Conservation (phyloP, 257 asterid genomes). For the Solanum chmielewskii region DNA sequence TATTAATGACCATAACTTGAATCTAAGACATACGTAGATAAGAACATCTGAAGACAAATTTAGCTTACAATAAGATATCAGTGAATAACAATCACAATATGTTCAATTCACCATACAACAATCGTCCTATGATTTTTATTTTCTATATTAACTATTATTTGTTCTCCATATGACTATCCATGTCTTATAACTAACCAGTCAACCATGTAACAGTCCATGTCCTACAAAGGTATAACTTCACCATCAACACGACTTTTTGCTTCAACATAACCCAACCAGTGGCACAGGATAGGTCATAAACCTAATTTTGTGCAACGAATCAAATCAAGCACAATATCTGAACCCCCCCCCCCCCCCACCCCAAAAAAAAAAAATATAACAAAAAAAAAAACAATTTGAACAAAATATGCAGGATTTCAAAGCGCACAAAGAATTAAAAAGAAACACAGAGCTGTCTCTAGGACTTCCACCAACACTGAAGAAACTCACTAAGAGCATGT, state of each 20-base stretch:
- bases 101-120: background rate
- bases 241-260: background rate
- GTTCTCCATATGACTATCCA: background rate
- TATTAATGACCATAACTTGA: background rate
- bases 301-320: background rate
- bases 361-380: too few relatives aligned
- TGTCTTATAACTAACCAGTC: background rate
- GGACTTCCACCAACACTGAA: background rate
- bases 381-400: too few relatives aligned
- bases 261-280: background rate
- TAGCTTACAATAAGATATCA: background rate
- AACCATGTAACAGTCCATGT: background rate
- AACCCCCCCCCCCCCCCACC: too few relatives aligned
- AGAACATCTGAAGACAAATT: background rate
- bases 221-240: background rate
- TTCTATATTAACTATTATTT: too few relatives aligned
- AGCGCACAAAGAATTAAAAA: background rate
- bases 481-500: background rate
- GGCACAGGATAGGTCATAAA: background rate
- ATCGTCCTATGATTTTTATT: background rate
- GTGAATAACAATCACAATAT: background rate
- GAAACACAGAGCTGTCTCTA: background rate
- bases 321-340: background rate
- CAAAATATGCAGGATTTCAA: background rate
- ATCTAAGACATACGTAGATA: background rate